Evolutionary conservation across 2,329 filamentous ascomycete genomes (phyloP), one percentile per base, ranked within the genome.

Genomic region (Fusarium sp.): DNA sequence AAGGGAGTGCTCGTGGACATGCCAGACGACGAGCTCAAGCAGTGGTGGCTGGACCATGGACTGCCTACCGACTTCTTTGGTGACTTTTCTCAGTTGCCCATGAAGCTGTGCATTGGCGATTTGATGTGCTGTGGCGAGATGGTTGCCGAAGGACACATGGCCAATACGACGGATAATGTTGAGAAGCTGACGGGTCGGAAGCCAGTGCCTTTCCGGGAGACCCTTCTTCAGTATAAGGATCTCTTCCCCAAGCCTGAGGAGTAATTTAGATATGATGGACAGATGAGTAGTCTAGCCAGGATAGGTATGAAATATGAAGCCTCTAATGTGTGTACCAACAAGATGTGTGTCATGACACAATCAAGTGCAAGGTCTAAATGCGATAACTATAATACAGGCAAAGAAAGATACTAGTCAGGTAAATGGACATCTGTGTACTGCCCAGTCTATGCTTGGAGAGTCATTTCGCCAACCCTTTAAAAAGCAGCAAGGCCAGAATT

Each of bases 41-140:
- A 50, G 1, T 78, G 68, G 65, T 78, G 76, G 76, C 36, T 74
- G 27, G 74, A 70, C 9, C 76, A 67, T 8, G 76, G 76, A 0
- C n/a, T 78, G 0, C 76, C 76, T 0, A 68, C 65, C 0, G 76
- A 78, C 5, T 68, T 78, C 65, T 74, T 70, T 45, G 76, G 76
- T 3, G 74, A 78, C 25, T 78, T 78, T 33, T 78, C 76, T 0
- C 54, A 77, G 22, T 6, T 78, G 2, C 76, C 76, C 0, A 78
- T 78, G 76, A 78, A 78, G 45, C 22, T 78, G 5, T 78, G 76
- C 14, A 78, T 78, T 0, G 76, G 76, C 0, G 76, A 78, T 31
- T 62, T 78, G 16, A 25, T 78, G 40, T 78, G 74, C 31, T 77
- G 70, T 22, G 76, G 76, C 16, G 76, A 78, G 58, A 78, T 78